These are phyloP conservation scores for Zygoascus biomembranicola DNA, from an alignment of 805 yeast genomes.

Conservation along the genomic window DNA sequence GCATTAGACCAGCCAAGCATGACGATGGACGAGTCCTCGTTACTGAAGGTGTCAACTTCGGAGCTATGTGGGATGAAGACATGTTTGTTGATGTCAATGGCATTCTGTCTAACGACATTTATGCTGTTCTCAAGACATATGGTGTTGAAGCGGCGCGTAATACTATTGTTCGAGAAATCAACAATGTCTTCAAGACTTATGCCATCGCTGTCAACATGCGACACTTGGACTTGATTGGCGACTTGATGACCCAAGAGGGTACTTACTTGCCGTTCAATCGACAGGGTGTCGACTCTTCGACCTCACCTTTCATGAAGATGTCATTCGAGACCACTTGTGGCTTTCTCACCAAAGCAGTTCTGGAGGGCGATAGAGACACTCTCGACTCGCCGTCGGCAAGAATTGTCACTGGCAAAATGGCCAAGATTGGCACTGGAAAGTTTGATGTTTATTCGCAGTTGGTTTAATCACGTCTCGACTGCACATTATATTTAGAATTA, in stretches of 20 bases:
- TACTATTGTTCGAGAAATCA: constrained; percentile 92
- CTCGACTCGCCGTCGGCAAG: constrained; percentile 89
- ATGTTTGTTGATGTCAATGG: constrained; percentile 85
- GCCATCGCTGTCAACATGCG: constrained; percentile 89
- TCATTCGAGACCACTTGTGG: constrained; percentile 98
- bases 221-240: constrained; percentile 95
- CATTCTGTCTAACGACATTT: constrained; percentile 85
- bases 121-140: constrained; percentile 80
- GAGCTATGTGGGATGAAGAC: constrained; percentile 97
- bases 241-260: constrained; percentile 99
- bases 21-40: constrained; percentile 67
- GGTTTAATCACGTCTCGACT: neutral
- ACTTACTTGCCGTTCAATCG: constrained; percentile 93
- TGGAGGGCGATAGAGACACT: constrained; percentile 83
- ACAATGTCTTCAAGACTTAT: constrained; percentile 91
- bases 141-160: constrained; percentile 99
- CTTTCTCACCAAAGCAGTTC: constrained; percentile 91
- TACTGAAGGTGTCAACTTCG: constrained; percentile 97
- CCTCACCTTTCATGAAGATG: constrained; percentile 97
- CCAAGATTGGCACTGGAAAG: constrained; percentile 92
- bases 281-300: constrained; percentile 94
- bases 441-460: constrained; percentile 56
- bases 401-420: constrained; percentile 83
- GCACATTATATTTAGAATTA: neutral
- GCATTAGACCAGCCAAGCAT: constrained; percentile 61